Evolutionary conservation across 129 eudicot species (phyloP).

Genomic region (Flaveria trinervia): DNA sequence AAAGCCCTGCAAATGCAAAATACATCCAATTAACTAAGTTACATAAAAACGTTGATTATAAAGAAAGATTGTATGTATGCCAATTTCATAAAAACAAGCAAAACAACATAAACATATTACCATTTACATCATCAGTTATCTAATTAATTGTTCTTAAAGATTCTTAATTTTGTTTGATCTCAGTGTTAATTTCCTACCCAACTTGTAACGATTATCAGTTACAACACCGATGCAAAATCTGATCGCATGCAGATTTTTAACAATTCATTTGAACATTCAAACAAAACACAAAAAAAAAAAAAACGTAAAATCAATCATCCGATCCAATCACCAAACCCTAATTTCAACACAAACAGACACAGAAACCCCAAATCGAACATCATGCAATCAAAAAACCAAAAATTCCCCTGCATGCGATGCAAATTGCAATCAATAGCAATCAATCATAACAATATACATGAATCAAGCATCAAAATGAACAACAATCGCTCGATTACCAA

Average conservation of each 20-base stretch:
- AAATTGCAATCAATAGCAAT: too few species aligned
- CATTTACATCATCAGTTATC: neutral
- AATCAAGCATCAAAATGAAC: neutral
- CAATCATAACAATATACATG: too few species aligned
- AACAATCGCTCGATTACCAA: neutral
- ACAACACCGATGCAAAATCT: too few species aligned
- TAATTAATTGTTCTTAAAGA: neutral
- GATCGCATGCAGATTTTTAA: neutral
- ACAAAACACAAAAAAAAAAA: neutral
- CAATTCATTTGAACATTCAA: too few species aligned
- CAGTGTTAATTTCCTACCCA: neutral
- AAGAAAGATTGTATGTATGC: too few species aligned
- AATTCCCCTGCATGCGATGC: neutral
- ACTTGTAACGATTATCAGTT: too few species aligned
- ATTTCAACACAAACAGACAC: neutral
- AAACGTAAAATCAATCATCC: neutral
- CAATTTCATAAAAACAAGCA: neutral
- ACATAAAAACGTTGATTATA: neutral
- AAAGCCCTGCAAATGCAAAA: slow-evolving; percentile 56
- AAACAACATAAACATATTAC: neutral
- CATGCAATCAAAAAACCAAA: neutral
- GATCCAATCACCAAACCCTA: neutral
- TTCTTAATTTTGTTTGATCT: neutral
- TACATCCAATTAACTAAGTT: neutral
- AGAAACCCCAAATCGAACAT: neutral